Base-by-base conservation (phyloP, 148 eudicot species). In the Mesembryanthemum crystallinum region DNA sequence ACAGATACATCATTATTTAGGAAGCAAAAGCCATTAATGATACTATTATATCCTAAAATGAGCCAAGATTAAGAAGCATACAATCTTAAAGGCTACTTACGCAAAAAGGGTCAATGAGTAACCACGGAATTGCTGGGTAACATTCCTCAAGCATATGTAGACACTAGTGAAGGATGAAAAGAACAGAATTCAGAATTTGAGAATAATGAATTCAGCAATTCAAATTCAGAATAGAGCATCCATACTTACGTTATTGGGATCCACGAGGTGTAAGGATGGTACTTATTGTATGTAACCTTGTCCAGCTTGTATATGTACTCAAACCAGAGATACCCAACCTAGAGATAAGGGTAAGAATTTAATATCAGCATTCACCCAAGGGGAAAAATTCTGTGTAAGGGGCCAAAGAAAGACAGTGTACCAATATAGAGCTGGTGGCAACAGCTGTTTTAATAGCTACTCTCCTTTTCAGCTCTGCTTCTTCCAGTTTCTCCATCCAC, bases 201-300 rank as follows among this genome's bases (percentile, higher is more conserved):
- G 39, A 65, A 32, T 1, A 10, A 21, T 15, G n/a, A 28, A 33
- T 29, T 54, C 17, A n/a, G 61, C 33, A 54, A 23, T 49, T 39
- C 54, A 55, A 42, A 43, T 64, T 52, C 52, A 57, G 32, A 6
- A 81, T 47, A 13, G 52, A 33, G 9, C 32, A 73, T 64, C 52
- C 59, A 75, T 29, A 24, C 92, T 68, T 85, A 95, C 98, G 92
- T 92, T 73, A 95, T 92, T 51, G 98, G 98, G 39, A 95, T 95
- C 98, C 98, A 95, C 52, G 98, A 95, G 76, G 98, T 95, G 72
- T 92, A 95, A 79, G 99, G 99, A 83, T 95, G 99, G 71, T 80
- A 87, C 76, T 90, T 87, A 67, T 95, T 92, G 85, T 95, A 92
- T 27, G 94, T 87, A 59, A 85, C 79, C 81, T 95, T 90, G 71